phyloP scores from a whole-genome alignment of 148 eudicot genomes.

The Diospyros kaki region DNA sequence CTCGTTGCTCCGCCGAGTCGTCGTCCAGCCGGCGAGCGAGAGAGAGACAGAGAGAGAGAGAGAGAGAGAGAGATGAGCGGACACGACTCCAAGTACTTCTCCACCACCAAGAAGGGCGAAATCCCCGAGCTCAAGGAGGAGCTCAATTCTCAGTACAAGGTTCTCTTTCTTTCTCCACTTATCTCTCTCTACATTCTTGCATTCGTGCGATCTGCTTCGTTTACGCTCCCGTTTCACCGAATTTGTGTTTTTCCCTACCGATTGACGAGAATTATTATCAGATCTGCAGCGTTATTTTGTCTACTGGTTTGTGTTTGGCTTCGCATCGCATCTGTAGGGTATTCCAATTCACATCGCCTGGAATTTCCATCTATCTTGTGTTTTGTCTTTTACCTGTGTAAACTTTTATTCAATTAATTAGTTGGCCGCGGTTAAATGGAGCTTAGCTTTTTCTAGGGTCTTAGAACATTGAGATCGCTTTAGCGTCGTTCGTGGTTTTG shows the following conservation, averaged over 20 bases:
- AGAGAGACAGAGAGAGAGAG: slow-evolving; percentile 3
- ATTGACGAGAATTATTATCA: background rate
- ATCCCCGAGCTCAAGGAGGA: slow-evolving; percentile 98
- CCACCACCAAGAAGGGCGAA: slow-evolving; percentile 97
- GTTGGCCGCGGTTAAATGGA: too few relatives aligned
- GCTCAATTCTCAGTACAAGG: slow-evolving; percentile 99
- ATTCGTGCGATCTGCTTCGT: background rate
- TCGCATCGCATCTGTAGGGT: background rate
- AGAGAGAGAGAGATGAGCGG: slow-evolving; percentile 61
- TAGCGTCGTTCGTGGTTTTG: background rate
- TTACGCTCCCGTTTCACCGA: background rate
- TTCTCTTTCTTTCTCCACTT: background rate
- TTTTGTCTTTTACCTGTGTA: background rate
- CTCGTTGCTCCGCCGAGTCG: background rate
- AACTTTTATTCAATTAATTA: too few relatives aligned
- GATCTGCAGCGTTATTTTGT: background rate
- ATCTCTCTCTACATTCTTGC: background rate
- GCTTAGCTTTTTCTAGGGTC: too few relatives aligned
- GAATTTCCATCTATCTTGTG: background rate
- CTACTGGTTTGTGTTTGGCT: background rate
- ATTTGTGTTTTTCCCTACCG: background rate
- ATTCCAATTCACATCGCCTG: too few relatives aligned
- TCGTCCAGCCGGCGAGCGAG: background rate
- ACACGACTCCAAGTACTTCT: slow-evolving; percentile 97
- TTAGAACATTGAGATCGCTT: background rate